These are phyloP conservation scores for Eucalyptus viminalis DNA, from an alignment of 345 rosid genomes.

Conservation along the genomic window DNA sequence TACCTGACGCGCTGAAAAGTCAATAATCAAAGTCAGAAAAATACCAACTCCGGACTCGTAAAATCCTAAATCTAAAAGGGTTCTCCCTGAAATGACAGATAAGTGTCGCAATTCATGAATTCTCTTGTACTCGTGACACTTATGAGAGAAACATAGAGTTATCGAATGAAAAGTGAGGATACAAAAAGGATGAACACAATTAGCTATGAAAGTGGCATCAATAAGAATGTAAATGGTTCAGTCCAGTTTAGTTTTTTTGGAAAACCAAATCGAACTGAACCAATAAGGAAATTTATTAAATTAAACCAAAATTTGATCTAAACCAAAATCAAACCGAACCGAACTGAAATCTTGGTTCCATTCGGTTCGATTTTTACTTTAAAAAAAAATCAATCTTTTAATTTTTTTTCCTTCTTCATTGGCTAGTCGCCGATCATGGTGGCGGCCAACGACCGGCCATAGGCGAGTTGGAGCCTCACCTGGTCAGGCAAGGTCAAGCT, in stretches of 20 bases:
- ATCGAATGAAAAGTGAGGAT: no score
- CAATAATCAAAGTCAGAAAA: background rate
- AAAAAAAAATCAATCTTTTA: no score
- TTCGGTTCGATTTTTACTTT: accelerated
- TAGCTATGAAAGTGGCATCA: no score
- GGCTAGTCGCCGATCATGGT: accelerated
- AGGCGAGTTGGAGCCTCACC: accelerated
- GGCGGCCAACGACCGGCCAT: accelerated
- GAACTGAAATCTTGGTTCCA: accelerated
- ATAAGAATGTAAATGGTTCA: no score
- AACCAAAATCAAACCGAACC: accelerated
- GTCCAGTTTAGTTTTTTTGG: accelerated
- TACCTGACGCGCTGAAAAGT: background rate
- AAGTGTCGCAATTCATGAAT: no score
- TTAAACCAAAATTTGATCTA: no score
- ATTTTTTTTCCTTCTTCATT: no score
- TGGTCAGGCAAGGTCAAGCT: no score
- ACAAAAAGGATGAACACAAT: no score
- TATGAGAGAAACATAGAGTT: no score
- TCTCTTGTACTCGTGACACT: accelerated
- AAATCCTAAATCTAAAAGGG: background rate
- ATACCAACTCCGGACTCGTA: background rate
- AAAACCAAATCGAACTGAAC: accelerated
- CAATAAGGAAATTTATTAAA: no score
- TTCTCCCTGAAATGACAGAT: background rate